Percentiles rank a stretch among this genome's conserved stretches.
Conservation (phyloP, 306 rosid species). For the Cicer arietinum region DNA sequence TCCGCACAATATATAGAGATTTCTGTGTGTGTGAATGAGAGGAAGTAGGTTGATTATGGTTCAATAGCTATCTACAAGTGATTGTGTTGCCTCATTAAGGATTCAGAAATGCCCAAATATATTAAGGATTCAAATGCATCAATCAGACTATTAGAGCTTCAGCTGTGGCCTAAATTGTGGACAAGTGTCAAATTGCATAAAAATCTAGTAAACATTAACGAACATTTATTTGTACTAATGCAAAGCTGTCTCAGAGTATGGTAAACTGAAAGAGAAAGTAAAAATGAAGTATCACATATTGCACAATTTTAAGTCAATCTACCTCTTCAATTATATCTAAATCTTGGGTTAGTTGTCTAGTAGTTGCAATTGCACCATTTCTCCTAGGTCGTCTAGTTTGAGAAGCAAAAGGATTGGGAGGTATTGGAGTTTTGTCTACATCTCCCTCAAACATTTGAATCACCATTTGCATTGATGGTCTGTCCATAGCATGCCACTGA, state of each 20-base stretch:
- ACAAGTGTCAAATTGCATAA: too few species aligned
- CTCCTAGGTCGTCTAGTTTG: neutral
- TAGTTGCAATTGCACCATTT: neutral
- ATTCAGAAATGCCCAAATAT: too few species aligned
- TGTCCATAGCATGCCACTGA: constrained; percentile 26
- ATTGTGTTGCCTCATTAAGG: neutral
- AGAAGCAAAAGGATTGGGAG: constrained; percentile 30
- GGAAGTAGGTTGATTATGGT: neutral
- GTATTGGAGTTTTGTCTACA: constrained; percentile 16
- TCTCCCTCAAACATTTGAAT: constrained; percentile 17
- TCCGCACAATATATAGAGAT: neutral
- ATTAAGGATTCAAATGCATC: too few species aligned
- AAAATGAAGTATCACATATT: neutral
- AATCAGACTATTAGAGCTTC: too few species aligned
- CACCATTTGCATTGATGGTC: constrained; percentile 28
- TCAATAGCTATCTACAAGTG: neutral
- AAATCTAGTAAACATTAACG: too few species aligned
- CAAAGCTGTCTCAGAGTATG: too few species aligned
- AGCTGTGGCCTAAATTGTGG: too few species aligned
- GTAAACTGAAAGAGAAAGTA: neutral
- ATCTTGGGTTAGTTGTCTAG: neutral
- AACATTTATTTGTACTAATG: too few species aligned
- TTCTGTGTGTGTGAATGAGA: neutral
- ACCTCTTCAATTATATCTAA: constrained; percentile 30
- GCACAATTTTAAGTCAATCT: neutral